Percentiles rank a stretch among this genome's conserved stretches.
Evolutionary conservation across 345 rosid genomes (phyloP).

Genomic region (Syzygium oleosum): DNA sequence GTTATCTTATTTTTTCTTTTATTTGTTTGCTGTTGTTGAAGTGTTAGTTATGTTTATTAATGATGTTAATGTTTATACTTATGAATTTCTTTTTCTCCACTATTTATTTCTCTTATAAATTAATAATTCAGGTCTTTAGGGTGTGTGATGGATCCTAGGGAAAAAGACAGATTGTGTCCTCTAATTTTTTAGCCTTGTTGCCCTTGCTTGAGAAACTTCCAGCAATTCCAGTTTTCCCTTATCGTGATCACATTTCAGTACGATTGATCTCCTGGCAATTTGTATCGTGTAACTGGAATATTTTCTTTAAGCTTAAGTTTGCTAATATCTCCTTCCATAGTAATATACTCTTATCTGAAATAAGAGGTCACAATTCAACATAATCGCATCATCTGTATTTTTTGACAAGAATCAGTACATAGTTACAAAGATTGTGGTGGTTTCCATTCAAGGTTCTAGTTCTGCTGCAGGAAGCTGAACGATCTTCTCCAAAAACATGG

Average conservation of each 20-base stretch:
- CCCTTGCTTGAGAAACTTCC: neutral
- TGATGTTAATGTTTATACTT: neutral
- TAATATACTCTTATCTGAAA: neutral
- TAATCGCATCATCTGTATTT: neutral
- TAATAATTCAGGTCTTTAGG: neutral
- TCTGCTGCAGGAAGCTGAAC: slow-evolving; percentile 66
- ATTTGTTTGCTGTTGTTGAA: neutral
- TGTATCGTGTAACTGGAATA: neutral
- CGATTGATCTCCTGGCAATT: neutral
- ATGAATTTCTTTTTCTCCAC: neutral
- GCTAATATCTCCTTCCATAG: neutral
- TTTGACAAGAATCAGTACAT: neutral
- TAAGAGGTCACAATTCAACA: neutral
- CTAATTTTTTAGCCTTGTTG: neutral
- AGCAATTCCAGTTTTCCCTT: neutral
- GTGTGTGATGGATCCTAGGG: neutral
- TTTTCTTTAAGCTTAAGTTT: neutral
- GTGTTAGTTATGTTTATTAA: neutral
- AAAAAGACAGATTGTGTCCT: neutral
- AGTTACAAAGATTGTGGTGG: slow-evolving; percentile 2
- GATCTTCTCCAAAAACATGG: slow-evolving; percentile 83
- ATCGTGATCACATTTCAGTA: neutral
- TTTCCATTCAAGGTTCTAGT: neutral
- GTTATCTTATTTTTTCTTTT: neutral
- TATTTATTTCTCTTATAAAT: neutral